A percentile compares a stretch with the other conserved stretches of the same genome.
Conservation (phyloP, 306 rosid genomes). For the Corylus avellana region DNA sequence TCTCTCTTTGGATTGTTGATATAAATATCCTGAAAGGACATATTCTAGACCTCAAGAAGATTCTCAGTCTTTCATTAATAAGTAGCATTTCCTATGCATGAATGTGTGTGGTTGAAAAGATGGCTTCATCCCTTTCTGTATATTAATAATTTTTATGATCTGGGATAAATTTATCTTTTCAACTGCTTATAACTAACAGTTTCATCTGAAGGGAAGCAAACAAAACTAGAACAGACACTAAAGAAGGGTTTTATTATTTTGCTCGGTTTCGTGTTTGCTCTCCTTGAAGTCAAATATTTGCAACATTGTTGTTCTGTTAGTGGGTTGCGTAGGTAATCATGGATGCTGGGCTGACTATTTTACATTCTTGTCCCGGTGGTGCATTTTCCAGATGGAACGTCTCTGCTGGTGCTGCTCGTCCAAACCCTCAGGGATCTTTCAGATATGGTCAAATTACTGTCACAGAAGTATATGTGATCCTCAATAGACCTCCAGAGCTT, state of each 20-base stretch:
- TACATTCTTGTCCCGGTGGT: constrained; percentile 20
- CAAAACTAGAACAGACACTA: neutral
- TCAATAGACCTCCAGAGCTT: constrained; percentile 73
- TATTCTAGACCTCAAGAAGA: neutral
- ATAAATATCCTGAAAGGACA: neutral
- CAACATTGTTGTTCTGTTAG: constrained; percentile 5
- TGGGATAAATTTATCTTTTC: neutral
- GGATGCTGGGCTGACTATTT: constrained; percentile 17
- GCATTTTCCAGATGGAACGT: constrained; percentile 63
- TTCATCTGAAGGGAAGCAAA: neutral
- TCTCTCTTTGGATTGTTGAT: constrained; percentile 20
- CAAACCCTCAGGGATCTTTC: constrained; percentile 90
- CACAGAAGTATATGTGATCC: constrained; percentile 66
- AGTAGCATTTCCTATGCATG: neutral
- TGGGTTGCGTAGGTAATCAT: neutral
- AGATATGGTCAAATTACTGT: constrained; percentile 69
- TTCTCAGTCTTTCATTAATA: neutral
- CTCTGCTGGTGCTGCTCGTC: constrained; percentile 87
- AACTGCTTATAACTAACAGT: neutral
- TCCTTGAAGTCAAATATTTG: constrained; percentile 1
- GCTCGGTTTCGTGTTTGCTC: neutral
- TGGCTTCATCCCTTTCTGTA: neutral
- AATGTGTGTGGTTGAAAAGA: neutral
- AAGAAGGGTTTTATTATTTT: neutral
- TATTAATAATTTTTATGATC: neutral